Evolutionary conservation across 1,284 basidiomycete genomes (phyloP), one percentile per base, ranked within the genome.

Genomic region (Naganishia sp.): DNA sequence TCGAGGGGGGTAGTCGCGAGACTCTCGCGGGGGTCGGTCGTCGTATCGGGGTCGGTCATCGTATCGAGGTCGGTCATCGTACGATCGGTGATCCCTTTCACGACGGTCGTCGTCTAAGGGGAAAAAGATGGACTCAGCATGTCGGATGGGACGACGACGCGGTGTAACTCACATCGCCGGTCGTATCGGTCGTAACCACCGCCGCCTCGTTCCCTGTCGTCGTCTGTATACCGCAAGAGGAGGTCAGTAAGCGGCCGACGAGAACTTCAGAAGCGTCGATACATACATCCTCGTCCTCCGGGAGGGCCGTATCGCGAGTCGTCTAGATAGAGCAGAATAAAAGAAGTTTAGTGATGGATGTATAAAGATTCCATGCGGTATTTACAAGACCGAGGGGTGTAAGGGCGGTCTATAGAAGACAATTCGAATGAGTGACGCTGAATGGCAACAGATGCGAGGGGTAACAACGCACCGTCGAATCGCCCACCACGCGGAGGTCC

Each of bases 31-130:
- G 77, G 77, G 51, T 74, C 75, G 67, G 61, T 75, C 84, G 69
- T 85, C 83, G 72, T 83, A 79, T 17, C 83, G 81, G 53, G 83
- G 79, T 67, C 85, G 83, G 64, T 84, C 82, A 42, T 88, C 87
- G 69, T 83, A 80, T 60, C 74, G 74, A n/a, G 73, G 68, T 69
- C 76, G 69, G 46, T 71, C 71, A 65, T 73, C 76, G 43, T 60
- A 54, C 28, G 32, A 32, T 42, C 58, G 58, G 58, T 42, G 21
- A 6, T 61, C 58, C 41, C 58, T 32, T 21, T 88, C 87, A 56
- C 66, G 62, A 31, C 46, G 55, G 32, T 57, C 58, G 25, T 63
- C 54, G 45, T 63, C 54, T 60, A 32, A 54, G 25, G 21, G 4
- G 17, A 21, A 23, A 18, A 9, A 41, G 47, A 21, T 25, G 9